phyloP scores from a whole-genome alignment of 2,329 filamentous ascomycete genomes.

The Teratosphaeria gauchensis region DNA sequence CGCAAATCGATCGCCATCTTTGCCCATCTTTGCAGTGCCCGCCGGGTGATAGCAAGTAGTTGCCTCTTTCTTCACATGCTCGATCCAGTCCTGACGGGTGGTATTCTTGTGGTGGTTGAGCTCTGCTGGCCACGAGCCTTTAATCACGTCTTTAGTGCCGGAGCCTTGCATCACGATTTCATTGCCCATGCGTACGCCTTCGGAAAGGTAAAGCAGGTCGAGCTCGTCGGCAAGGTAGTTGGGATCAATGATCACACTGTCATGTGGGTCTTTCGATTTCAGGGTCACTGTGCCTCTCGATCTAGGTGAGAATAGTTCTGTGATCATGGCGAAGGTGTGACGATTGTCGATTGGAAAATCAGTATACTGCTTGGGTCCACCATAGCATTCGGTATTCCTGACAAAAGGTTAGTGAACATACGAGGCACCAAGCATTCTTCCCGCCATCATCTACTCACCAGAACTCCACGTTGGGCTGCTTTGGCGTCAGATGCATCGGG shows the following conservation, averaged over 20 bases:
- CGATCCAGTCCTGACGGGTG: conserved; percentile 49
- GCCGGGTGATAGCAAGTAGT: conserved; percentile 43
- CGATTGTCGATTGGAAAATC: conserved; percentile 45
- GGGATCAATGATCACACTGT: conserved; percentile 49
- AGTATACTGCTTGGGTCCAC: conserved; percentile 49
- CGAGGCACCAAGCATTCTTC: too few species aligned
- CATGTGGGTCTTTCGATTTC: conserved; percentile 37
- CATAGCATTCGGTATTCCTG: conserved; percentile 36
- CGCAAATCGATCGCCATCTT: conserved; percentile 36
- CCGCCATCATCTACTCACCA: background rate
- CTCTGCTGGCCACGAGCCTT: conserved; percentile 49
- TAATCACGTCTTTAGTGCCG: conserved; percentile 50
- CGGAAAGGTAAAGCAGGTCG: conserved; percentile 49
- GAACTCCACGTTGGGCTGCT: background rate
- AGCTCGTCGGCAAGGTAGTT: conserved; percentile 49
- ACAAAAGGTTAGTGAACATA: too few species aligned
- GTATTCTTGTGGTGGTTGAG: conserved; percentile 44
- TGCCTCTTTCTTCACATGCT: conserved; percentile 37
- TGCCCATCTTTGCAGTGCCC: conserved; percentile 49
- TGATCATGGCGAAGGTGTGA: conserved; percentile 49
- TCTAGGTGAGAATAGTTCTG: conserved; percentile 48
- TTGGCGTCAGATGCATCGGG: background rate
- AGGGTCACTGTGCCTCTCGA: conserved; percentile 48
- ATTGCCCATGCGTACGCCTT: conserved; percentile 50
- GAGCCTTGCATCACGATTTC: conserved; percentile 50